Evolutionary conservation across 179 eudicot genomes (phyloP), one percentile per base, ranked within the genome.

Genomic region (Silene coronaria): DNA sequence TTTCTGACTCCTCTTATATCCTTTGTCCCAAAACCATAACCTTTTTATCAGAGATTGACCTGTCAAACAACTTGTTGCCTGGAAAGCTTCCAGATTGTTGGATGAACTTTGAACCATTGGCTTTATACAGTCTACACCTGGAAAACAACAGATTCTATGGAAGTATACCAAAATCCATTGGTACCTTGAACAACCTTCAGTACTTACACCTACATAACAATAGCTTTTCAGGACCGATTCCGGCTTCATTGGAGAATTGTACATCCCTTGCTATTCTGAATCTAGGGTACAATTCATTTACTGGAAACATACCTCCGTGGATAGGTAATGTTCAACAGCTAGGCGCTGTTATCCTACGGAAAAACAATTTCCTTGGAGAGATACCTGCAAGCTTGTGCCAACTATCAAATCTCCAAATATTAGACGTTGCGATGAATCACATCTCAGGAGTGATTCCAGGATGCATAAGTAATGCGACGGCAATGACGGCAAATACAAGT

Each of bases 21-120:
- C 34, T 82, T 0, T 83, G 84, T n/a, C 62, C 64, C 65, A 34
- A 45, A 36, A 16, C 19, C 1, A 2, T 3, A 21, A 11, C 16
- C 3, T 3, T 36, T 2, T 67, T 80, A 11, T 62, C 77, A 2
- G 17, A 58, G 4, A 75, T 84, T 22, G 80, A 79, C 61, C 69
- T 87, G 11, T 72, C 76, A 7, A 77, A 80, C 58, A 87, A 87
- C 66, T 79, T 67, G 2, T 66, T 85, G 13, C 82, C 76, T 1
- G 76, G 67, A n/a, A 10, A 30, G 5, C 65, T 71, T 71, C 51
- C 71, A 13, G 57, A 77, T 63, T 77, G 80, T 23, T 71, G 71
- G 80, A 51, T 63, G 57, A 22, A 63, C 0, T 71, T 71, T 23
- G 13, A 8, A 1, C 1, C 9, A 5, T 6, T n/a, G n/a, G n/a